Evolutionary conservation across 73 alveolate species (phyloP), one percentile per base, ranked within the genome.

Genomic region (Paramecium tetraurelia): DNA sequence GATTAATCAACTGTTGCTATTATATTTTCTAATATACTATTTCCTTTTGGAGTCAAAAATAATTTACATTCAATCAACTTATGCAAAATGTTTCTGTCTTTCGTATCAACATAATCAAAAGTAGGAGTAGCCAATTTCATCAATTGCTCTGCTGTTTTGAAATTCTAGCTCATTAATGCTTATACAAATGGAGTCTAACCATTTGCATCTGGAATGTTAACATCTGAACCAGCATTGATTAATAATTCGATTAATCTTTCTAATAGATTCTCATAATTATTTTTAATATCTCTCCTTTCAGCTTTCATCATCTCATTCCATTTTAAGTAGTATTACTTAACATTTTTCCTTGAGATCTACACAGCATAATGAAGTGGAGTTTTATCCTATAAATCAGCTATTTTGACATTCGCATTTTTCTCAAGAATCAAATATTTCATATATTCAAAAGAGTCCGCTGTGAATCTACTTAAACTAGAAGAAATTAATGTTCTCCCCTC

Each of bases 401-500:
- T 92, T 93, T 97, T 97, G 4, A 97, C 95, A 94, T 97, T 98
- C 33, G 99, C 99, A 58, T 97, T 93, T 93, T 98, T 97, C 76
- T 96, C 96, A 2, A 86, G 85, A 20, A 98, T 89, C 35, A 98
- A 92, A 88, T 90, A 98, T 77, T 76, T 86, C 86, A 98, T 94
- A 83, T 96, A 96, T 43, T 93, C 98, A 10, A 93, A 95, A 2
- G 98, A 85, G 35, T 97, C 97, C 11, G 88, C 94, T 31, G 93
- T 94, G 10, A 97, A 86, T 59, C 69, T 93, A 50, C 89, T 92
- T 36, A 97, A 87, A 58, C 98, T 90, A 80, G 96, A 96, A 72
- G 96, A 95, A 33, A 98, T 83, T 59, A 98, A 87, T 7, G 99
- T 95, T 95, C 98, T 97, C 89, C 99, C 99, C 85, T 96, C 92